phyloP scores from a whole-genome alignment of 2,329 filamentous ascomycete species.

The Clarireedia hainanense region DNA sequence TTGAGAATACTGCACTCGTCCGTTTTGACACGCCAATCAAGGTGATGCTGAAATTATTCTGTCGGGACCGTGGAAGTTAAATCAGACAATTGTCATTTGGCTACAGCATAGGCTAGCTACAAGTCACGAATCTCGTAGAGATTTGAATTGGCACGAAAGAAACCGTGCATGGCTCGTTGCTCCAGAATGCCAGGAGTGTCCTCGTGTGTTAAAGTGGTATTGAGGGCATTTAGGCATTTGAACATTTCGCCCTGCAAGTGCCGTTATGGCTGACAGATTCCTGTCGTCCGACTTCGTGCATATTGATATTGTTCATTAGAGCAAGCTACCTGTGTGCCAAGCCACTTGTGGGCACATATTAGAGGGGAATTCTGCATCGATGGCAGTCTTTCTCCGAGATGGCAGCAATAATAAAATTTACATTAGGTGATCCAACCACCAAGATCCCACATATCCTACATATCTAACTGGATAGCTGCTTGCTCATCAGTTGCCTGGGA shows the following conservation, averaged over 20 bases:
- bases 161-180: too few relatives aligned
- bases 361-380: too few relatives aligned
- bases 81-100: constrained; percentile 53
- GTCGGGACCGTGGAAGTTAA: constrained; percentile 40
- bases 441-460: too few relatives aligned
- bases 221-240: background rate
- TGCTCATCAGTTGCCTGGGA: too few relatives aligned
- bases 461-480: too few relatives aligned
- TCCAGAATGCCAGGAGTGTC: background rate
- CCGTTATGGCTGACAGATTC: constrained; percentile 56
- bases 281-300: constrained; percentile 36
- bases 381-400: background rate
- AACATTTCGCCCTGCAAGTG: constrained; percentile 42
- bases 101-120: constrained; percentile 51
- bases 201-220: constrained; percentile 13
- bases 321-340: constrained; percentile 20
- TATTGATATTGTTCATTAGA: constrained; percentile 20
- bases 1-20: constrained; percentile 46
- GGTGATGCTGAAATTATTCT: constrained; percentile 29
- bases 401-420: too few relatives aligned
- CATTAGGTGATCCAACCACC: too few relatives aligned
- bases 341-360: constrained; percentile 38
- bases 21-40: constrained; percentile 49
- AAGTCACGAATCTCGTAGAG: constrained; percentile 37
- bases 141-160: constrained; percentile 10